A percentile compares a stretch with the other conserved stretches of the same genome.
Conservation (phyloP, 768 basidiomycete species). For the Guyanaporus albipodus region DNA sequence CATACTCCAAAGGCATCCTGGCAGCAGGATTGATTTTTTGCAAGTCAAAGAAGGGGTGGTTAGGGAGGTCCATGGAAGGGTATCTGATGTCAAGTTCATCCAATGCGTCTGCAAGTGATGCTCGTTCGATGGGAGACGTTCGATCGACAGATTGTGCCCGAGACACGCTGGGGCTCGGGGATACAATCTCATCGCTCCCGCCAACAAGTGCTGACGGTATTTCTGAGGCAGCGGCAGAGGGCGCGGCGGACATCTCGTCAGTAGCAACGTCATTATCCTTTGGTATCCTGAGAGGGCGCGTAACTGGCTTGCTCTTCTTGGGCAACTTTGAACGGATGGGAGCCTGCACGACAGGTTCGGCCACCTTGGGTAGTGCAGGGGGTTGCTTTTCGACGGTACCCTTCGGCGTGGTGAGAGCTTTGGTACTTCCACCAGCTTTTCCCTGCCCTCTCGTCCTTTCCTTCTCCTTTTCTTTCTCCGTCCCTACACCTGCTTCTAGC, state of each 20-base stretch:
- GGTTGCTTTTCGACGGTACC: constrained; percentile 18
- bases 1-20: constrained; percentile 80
- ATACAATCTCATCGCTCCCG: constrained; percentile 31
- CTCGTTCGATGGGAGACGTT: constrained; percentile 39
- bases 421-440: constrained; percentile 24
- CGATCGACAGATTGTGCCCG: constrained; percentile 60
- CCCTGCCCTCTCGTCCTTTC: constrained; percentile 27
- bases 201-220: constrained; percentile 35
- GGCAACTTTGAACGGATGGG: constrained; percentile 80
- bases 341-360: constrained; percentile 50
- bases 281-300: constrained; percentile 54
- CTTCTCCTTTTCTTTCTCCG: constrained; percentile 30
- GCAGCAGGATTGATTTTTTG: constrained; percentile 69
- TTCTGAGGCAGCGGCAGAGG: constrained; percentile 49
- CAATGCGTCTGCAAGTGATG: constrained; percentile 60
- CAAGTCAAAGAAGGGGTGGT: constrained; percentile 73
- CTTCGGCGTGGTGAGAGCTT: constrained; percentile 15
- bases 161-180: constrained; percentile 53
- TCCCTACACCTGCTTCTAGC: constrained; percentile 27
- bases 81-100: constrained; percentile 61
- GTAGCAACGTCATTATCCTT: constrained; percentile 51
- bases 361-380: constrained; percentile 13
- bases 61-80: constrained; percentile 60
- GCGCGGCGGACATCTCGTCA: constrained; percentile 41
- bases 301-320: constrained; percentile 70